Base-by-base conservation (phyloP, 345 rosid species). In the Salix arbutifolia region DNA sequence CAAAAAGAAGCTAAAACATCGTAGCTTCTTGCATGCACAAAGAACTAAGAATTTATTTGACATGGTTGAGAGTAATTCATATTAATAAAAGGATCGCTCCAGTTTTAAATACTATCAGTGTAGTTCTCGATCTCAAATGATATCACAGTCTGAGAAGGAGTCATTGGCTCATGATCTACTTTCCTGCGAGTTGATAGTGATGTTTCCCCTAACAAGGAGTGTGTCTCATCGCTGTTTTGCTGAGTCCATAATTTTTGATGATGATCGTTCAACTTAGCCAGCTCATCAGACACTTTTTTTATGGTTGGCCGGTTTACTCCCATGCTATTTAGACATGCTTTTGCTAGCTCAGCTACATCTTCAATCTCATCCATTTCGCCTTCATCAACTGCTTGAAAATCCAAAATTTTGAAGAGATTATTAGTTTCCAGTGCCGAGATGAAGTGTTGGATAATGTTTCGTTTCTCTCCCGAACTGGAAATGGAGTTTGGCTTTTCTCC, bases 381-480 rank as follows among this genome's bases (percentile, higher is more conserved):
- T 19, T 7, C 23, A 52, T 52, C 23, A 52, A 23, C 10, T 19
- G 23, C 11, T 7, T 52, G 3, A 62, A 62, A 62, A 62, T 16
- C 3, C 67, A 77, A 13, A 52, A 53, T 70, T 13, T 37, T 6
- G 21, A 6, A 12, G 3, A 74, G 58, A 19, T 17, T 10, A 4
- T 67, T 9, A 14, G 37, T 6, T 21, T 50, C 77, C 1, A 73
- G 14, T 37, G 64, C 17, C 6, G 71, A 69, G 35, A 74, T 23
- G 52, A 81, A 81, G 65, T 81, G 38, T 13, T 65, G 73, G 52
- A 74, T 53, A 37, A 77, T 12, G 75, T 25, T 65, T 18, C 64
- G 7, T 40, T 28, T 74, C 3, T 77, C 31, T 18, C 58, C 58
- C 1, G 23, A 18, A 21, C 5, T 80, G 58, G 58, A 21, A 7